Base-by-base conservation (phyloP, 208 protist genomes). In the Acanthamoeba sp. region DNA sequence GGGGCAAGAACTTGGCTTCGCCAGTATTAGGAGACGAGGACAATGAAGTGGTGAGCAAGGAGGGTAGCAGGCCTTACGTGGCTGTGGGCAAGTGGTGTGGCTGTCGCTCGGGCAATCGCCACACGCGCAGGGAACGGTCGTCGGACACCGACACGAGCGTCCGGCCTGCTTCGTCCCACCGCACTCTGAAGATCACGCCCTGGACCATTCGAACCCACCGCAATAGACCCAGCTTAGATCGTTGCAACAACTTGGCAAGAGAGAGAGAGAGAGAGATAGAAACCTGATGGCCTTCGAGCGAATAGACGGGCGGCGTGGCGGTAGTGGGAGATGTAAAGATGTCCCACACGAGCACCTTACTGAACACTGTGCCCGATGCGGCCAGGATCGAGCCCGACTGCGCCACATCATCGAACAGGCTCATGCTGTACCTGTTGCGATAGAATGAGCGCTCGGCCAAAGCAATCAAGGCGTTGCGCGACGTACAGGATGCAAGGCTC, bases 401-500 rank as follows among this genome's bases (percentile, higher is more conserved):
- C 10, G 34, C n/a, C 16, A 36, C 57, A 52, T 91, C 85, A 32
- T 91, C 55, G 57, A 52, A 91, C 34, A 91, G 32, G 40, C 57
- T 27, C 52, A 91, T 48, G 20, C 85, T 91, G 40, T 91, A 91
- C 14, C 85, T 91, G 85, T 5, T 18, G 55, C 80, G 55, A 34
- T 7, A 76, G 36, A 9, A 16, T 88, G 34, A 50, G 14, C 36
- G 42, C 12, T n/a, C n/a, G n/a, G n/a, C n/a, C n/a, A n/a, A n/a
- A n/a, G n/a, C n/a, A n/a, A n/a, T n/a, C n/a, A n/a, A n/a, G n/a
- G n/a, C n/a, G n/a, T n/a, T n/a, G n/a, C n/a, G n/a, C 6, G 29
- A 34, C 22, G 52, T 93, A 93, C 64, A 93, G 71, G 32, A 93
- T 93, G 64, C 89, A 93, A 24, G 89, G 89, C n/a, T 93, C 64